Evolutionary conservation across 164 flowering plant genomes (phyloP), one percentile per base, ranked within the genome.

Genomic region (Umbellularia californica): DNA sequence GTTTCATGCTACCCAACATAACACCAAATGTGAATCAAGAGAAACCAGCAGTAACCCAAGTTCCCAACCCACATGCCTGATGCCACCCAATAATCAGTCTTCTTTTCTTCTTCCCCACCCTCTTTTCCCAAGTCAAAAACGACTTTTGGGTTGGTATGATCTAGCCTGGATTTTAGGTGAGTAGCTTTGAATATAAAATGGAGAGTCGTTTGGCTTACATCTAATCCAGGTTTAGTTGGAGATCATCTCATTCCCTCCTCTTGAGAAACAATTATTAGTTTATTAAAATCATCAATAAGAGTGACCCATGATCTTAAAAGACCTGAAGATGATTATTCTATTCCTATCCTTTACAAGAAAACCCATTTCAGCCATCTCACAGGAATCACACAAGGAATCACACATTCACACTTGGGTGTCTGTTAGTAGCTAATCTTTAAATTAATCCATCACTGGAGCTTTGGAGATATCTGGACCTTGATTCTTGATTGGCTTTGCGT

Each of bases 1-100:
- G 67, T 64, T 64, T 23, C 67, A 64, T 64, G 67, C 67, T 64
- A 64, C 67, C 67, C 67, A 11, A 64, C 67, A 64, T 13, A 25
- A 23, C 5, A 25, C 67, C 67, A 14, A 2, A 14, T 25, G 67
- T 23, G 67, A 23, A 13, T 24, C 67, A 24, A 2, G 67, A 23
- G 15, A 23, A 64, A 23, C 33, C 67, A 23, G 67, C 28, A 23
- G 28, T 23, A 5, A 20, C 19, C 25, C 19, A 30, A 30, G 35
- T 30, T 30, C 35, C 35, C 35, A 22, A 3, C 28, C 28, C 28
- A 64, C 28, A 25, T 23, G 35, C 35, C 35, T 30, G 35, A 30
- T 30, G 14, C 28, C 15, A 64, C 67, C 67, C 33, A 64, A 23
- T 25, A 55, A 55, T 17, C 20, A 55, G n/a, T 55, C 47, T 41